phyloP scores from a whole-genome alignment of 352 stramenopile species.

The Peronospora belbahrii region DNA sequence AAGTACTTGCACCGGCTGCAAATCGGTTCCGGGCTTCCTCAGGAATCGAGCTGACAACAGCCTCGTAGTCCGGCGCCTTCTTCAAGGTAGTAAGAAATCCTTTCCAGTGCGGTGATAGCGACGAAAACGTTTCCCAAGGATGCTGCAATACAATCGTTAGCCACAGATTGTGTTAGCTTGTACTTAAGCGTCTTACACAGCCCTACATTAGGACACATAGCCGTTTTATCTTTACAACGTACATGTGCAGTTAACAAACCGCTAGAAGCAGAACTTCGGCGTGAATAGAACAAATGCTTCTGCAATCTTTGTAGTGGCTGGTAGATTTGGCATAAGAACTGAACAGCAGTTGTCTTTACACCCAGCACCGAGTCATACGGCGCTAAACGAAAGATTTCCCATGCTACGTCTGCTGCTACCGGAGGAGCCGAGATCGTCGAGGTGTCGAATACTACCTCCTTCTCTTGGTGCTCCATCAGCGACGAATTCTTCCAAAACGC shows the following conservation, averaged over 20 bases:
- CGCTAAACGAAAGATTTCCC: conserved; percentile 76
- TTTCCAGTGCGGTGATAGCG: conserved; percentile 63
- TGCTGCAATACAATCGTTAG: conserved; percentile 33
- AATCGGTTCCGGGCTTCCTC: conserved; percentile 43
- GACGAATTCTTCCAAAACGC: conserved; percentile 44
- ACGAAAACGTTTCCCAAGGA: conserved; percentile 81
- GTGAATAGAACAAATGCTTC: conserved; percentile 35
- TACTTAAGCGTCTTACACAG: background rate
- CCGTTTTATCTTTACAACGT: conserved; percentile 3
- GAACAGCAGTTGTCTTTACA: conserved; percentile 44
- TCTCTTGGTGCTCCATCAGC: background rate
- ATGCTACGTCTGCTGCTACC: conserved; percentile 67
- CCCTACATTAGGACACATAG: background rate
- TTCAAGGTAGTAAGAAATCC: conserved; percentile 39
- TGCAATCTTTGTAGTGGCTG: conserved; percentile 52
- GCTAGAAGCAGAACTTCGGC: conserved; percentile 11
- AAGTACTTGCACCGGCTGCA: conserved; percentile 24
- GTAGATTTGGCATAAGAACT: conserved; percentile 70
- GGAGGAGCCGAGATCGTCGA: conserved; percentile 65
- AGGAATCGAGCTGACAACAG: conserved; percentile 42
- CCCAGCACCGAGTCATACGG: conserved; percentile 68
- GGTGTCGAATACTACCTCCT: conserved; percentile 17
- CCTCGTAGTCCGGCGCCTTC: conserved; percentile 32
- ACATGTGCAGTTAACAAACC: conserved; percentile 41
- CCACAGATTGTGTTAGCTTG: conserved; percentile 1